Percentiles rank a stretch among this genome's conserved stretches.
phyloP scores from a whole-genome alignment of 768 basidiomycete genomes.

The Piloderma croceum region DNA sequence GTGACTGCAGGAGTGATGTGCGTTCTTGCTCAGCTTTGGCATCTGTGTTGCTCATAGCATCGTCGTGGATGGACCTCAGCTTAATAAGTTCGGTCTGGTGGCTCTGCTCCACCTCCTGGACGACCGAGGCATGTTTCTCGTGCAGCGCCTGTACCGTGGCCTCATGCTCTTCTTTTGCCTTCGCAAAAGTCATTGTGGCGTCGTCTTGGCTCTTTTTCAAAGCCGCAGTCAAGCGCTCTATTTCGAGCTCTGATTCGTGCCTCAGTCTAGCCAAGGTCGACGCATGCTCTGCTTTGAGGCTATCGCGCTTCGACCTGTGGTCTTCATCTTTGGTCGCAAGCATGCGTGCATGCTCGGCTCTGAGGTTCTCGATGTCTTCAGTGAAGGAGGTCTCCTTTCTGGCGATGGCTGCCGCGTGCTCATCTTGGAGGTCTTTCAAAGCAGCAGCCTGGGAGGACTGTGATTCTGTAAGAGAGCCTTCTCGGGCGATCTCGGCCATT shows the following conservation, averaged over 20 bases:
- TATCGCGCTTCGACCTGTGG: slow-evolving; percentile 34
- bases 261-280: slow-evolving; percentile 24
- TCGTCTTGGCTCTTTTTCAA: slow-evolving; percentile 50
- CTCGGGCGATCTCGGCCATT: slow-evolving; percentile 67
- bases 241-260: slow-evolving; percentile 36
- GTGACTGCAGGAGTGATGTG: slow-evolving; percentile 30
- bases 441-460: slow-evolving; percentile 59
- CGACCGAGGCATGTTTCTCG: neutral
- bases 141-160: slow-evolving; percentile 25
- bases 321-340: slow-evolving; percentile 57
- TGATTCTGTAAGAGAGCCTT: slow-evolving; percentile 71
- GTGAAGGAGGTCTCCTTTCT: slow-evolving; percentile 61
- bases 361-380: slow-evolving; percentile 62
- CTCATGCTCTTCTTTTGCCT: slow-evolving; percentile 45
- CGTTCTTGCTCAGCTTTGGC: slow-evolving; percentile 33
- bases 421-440: slow-evolving; percentile 64
- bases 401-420: slow-evolving; percentile 59
- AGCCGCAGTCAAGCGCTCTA: slow-evolving; percentile 46
- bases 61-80: slow-evolving; percentile 5
- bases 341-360: slow-evolving; percentile 53
- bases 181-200: slow-evolving; percentile 51
- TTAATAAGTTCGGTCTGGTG: slow-evolving; percentile 6
- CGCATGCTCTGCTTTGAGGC: slow-evolving; percentile 31
- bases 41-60: slow-evolving; percentile 11
- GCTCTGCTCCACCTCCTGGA: slow-evolving; percentile 12